A percentile compares a stretch with the other conserved stretches of the same genome.
phyloP scores from a whole-genome alignment of 129 eudicot species.

The Artemisia argyi region DNA sequence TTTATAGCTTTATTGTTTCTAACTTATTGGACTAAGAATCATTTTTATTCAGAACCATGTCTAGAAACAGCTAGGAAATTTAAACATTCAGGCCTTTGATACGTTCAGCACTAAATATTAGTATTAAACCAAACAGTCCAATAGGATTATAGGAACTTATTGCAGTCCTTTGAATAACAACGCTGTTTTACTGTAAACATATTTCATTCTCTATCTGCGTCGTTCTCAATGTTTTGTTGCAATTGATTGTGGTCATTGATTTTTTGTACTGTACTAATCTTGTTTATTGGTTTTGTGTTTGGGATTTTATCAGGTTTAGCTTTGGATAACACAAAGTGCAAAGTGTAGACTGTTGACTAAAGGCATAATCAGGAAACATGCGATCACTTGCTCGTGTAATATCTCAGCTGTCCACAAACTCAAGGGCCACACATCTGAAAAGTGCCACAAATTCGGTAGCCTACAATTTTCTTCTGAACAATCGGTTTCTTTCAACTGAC shows the following conservation, averaged over 20 bases:
- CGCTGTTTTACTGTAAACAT: neutral
- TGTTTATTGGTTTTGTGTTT: conserved; percentile 9
- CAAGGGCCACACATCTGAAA: conserved; percentile 24
- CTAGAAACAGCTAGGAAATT: too few species aligned
- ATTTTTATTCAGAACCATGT: too few species aligned
- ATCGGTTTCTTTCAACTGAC: conserved; percentile 38
- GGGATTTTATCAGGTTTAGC: conserved; percentile 10
- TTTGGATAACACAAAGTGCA: conserved; percentile 24
- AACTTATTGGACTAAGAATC: too few species aligned
- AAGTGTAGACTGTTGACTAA: conserved; percentile 5
- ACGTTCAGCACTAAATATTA: too few species aligned
- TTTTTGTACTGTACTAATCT: neutral
- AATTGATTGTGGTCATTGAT: neutral
- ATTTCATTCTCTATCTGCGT: neutral
- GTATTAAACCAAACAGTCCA: too few species aligned
- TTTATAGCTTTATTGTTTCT: too few species aligned
- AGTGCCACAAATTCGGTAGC: conserved; percentile 19
- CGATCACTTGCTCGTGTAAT: conserved; percentile 33
- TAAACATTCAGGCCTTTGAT: too few species aligned
- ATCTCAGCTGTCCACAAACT: conserved; percentile 31
- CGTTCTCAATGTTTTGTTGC: neutral
- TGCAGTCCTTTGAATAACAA: neutral
- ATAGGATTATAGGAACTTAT: too few species aligned
- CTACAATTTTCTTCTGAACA: conserved; percentile 23
- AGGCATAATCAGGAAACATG: conserved; percentile 31